Base-by-base conservation (phyloP, 306 rosid genomes). In the Urtica urens region DNA sequence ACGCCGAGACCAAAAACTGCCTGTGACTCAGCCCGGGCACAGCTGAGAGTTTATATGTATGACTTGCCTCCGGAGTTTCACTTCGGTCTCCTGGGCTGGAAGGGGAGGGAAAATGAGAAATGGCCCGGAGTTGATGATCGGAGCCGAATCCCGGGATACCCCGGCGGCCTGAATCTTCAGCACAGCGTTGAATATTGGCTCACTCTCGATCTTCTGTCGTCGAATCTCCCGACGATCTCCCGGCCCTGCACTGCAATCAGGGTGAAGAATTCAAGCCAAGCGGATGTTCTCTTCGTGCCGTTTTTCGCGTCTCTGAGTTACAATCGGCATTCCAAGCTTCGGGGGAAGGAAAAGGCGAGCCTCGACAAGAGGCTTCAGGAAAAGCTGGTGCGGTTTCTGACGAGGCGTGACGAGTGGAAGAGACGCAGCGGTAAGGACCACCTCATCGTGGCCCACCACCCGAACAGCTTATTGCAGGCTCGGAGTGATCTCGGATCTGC, bases 141-240 rank as follows among this genome's bases (percentile, higher is more conserved):
- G 1, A 61, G 55, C 57, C 62, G 0, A 28, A 62, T 90, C 42
- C 95, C 95, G 6, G 45, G 47, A 20, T 82, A 90, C 56, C 95
- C 99, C 0, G 99, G 99, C 52, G 99, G 99, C 49, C 49, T 92
- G 58, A 92, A 92, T 70, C 76, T 81, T 38, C 99, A 92, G 67
- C 99, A 92, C 55, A 85, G 94, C 45, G 46, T 80, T 7, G 99
- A 79, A 23, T 85, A 92, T 43, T 90, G 99, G 99, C 87, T 85
- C 62, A 85, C 93, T 25, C 99, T 92, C 61, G 96, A 82, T 82
- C 93, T 92, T 74, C 55, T 92, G 9, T 71, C 78, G 0, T 81
- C 93, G 3, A 53, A 77, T 23, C 31, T 38, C 10, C 62, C 60
- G 2, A 57, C 67, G 48, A 46, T 64, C 20, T 51, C 47, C 22